phyloP scores from a whole-genome alignment of 2,329 filamentous ascomycete species.

The Neopestalotiopsis rosae region DNA sequence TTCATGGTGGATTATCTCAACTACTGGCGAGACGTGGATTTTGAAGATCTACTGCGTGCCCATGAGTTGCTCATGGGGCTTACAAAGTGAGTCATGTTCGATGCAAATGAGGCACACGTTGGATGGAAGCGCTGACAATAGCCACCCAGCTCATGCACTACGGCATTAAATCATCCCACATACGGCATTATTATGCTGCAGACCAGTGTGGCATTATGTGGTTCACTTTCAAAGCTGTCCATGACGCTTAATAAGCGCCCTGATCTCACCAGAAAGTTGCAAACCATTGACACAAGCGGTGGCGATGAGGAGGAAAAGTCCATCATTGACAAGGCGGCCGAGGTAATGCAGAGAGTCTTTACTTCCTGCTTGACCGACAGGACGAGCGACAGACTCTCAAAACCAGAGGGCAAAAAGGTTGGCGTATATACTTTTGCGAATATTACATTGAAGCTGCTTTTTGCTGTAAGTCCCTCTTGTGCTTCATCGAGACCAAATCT shows the following conservation, averaged over 20 bases:
- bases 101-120: neutral
- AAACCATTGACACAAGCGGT: conserved; percentile 59
- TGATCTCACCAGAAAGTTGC: conserved; percentile 73
- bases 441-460: conserved; percentile 84
- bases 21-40: conserved; percentile 82
- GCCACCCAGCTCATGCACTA: conserved; percentile 74
- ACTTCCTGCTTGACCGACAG: conserved; percentile 87
- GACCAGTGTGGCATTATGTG: conserved; percentile 81
- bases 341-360: conserved; percentile 89
- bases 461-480: conserved; percentile 62
- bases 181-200: conserved; percentile 84
- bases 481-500: neutral
- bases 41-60: conserved; percentile 74
- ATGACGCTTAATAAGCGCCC: conserved; percentile 84
- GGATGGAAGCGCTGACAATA: conserved; percentile 4
- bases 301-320: conserved; percentile 76
- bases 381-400: conserved; percentile 67
- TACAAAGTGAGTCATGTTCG: conserved; percentile 65
- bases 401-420: conserved; percentile 81
- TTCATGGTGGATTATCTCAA: conserved; percentile 83
- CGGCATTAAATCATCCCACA: conserved; percentile 78
- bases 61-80: conserved; percentile 77
- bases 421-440: conserved; percentile 94
- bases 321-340: conserved; percentile 85
- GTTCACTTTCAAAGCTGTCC: conserved; percentile 80